Conservation (phyloP, 2,329 filamentous ascomycete species). For the Onygenales sp. region DNA sequence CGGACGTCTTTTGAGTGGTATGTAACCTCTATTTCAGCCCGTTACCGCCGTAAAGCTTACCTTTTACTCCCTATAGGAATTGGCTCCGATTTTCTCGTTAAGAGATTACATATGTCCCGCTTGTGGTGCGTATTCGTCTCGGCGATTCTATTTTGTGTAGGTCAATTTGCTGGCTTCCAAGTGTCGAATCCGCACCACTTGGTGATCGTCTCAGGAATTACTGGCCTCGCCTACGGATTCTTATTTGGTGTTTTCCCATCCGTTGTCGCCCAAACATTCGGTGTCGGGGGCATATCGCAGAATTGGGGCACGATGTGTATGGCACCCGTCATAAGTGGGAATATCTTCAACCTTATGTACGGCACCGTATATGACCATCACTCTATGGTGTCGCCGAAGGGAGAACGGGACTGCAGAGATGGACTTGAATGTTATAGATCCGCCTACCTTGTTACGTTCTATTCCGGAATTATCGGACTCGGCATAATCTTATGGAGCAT, state of each 20-base stretch:
- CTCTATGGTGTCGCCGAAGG: slow-evolving; percentile 57
- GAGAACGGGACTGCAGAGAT: slow-evolving; percentile 64
- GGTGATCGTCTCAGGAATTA: slow-evolving; percentile 69
- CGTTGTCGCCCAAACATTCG: slow-evolving; percentile 81
- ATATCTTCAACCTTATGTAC: slow-evolving; percentile 89
- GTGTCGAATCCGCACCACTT: slow-evolving; percentile 70
- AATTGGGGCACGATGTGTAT: slow-evolving; percentile 97
- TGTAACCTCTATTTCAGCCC: slow-evolving; percentile 15
- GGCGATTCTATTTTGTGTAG: slow-evolving; percentile 64
- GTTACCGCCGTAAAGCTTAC: slow-evolving; percentile 5
- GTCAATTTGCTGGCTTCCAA: slow-evolving; percentile 65
- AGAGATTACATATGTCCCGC: slow-evolving; percentile 66
- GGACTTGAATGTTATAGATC: slow-evolving; percentile 71
- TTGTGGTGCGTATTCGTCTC: slow-evolving; percentile 85
- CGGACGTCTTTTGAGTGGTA: slow-evolving; percentile 69
- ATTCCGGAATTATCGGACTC: slow-evolving; percentile 60
- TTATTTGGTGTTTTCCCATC: slow-evolving; percentile 91
- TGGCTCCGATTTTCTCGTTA: slow-evolving; percentile 83
- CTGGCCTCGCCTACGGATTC: slow-evolving; percentile 83
- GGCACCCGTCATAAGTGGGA: slow-evolving; percentile 76
- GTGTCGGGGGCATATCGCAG: slow-evolving; percentile 76
- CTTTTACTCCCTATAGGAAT: slow-evolving; percentile 48
- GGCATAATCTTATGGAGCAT: slow-evolving; percentile 53
- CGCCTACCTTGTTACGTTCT: slow-evolving; percentile 72
- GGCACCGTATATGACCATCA: slow-evolving; percentile 75